Conservation (phyloP, 805 yeast species). For the Metschnikowia lochheadii region DNA sequence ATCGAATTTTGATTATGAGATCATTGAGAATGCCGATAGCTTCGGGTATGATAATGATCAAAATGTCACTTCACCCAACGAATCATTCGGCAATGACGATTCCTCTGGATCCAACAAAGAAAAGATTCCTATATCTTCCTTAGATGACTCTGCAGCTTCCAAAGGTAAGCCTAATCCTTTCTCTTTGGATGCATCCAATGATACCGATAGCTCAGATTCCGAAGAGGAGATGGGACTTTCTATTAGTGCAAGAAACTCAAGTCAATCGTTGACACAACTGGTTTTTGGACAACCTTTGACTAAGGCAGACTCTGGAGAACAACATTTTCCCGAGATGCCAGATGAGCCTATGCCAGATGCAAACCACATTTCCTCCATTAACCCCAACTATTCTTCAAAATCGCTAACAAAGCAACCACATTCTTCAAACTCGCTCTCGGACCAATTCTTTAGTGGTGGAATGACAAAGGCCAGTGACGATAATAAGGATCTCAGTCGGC, state of each 20-base stretch:
- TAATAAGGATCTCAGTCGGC: slow-evolving; percentile 9
- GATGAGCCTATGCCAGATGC: slow-evolving; percentile 25
- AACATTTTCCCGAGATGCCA: slow-evolving; percentile 21
- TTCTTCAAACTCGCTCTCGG: slow-evolving; percentile 36
- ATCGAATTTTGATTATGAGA: slow-evolving; percentile 37
- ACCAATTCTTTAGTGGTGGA: slow-evolving; percentile 34
- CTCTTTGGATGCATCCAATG: slow-evolving; percentile 10
- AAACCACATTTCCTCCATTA: slow-evolving; percentile 25
- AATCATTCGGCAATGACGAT: background rate
- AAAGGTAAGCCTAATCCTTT: slow-evolving; percentile 10
- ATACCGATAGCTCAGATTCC: slow-evolving; percentile 21
- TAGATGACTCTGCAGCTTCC: slow-evolving; percentile 16
- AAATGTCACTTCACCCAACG: slow-evolving; percentile 14
- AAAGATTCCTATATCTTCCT: slow-evolving; percentile 17
- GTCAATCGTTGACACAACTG: slow-evolving; percentile 43
- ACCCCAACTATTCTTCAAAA: slow-evolving; percentile 33
- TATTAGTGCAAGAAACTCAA: slow-evolving; percentile 36
- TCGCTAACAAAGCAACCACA: slow-evolving; percentile 40
- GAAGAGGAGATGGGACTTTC: slow-evolving; percentile 35
- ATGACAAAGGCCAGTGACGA: slow-evolving; percentile 13
- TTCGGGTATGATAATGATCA: slow-evolving; percentile 9
- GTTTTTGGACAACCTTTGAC: slow-evolving; percentile 27
- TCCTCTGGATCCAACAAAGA: slow-evolving; percentile 6
- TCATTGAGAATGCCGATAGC: slow-evolving; percentile 25
- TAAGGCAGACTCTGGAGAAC: slow-evolving; percentile 11